These are phyloP conservation scores for Wallacemonas sp. DNA, from an alignment of 208 protist genomes.

Conservation along the genomic window DNA sequence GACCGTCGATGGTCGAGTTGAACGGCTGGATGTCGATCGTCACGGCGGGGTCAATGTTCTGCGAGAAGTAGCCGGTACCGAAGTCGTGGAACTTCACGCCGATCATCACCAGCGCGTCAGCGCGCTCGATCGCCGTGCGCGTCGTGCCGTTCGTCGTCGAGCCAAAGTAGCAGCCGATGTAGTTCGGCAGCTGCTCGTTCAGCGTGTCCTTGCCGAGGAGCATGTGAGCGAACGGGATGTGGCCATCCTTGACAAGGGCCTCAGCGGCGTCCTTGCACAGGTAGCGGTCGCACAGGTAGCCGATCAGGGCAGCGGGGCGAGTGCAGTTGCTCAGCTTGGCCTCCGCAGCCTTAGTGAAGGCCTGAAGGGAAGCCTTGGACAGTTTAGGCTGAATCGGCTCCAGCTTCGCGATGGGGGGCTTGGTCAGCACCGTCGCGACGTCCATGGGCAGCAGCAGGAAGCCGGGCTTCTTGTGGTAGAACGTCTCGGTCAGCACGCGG, in stretches of 20 bases:
- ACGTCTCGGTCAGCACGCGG: slow-evolving; percentile 25
- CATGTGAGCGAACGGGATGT: slow-evolving; percentile 39
- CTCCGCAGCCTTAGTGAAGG: slow-evolving; percentile 33
- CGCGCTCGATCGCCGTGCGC: slow-evolving; percentile 25
- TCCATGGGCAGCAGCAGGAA: slow-evolving; percentile 42
- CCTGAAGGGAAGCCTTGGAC: slow-evolving; percentile 12
- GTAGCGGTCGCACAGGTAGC: slow-evolving; percentile 50
- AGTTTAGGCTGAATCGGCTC: neutral
- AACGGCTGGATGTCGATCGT: slow-evolving; percentile 39
- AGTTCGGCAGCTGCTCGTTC: slow-evolving; percentile 47
- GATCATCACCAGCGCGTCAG: slow-evolving; percentile 29
- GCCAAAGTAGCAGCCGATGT: slow-evolving; percentile 42
- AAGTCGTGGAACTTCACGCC: slow-evolving; percentile 62
- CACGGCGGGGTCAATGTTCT: slow-evolving; percentile 20
- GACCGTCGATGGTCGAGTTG: slow-evolving; percentile 12
- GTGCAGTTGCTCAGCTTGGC: slow-evolving; percentile 26
- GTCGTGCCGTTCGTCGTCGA: slow-evolving; percentile 4
- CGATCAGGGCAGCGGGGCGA: slow-evolving; percentile 23
- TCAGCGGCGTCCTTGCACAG: slow-evolving; percentile 29
- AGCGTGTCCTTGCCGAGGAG: slow-evolving; percentile 48
- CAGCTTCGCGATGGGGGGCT: slow-evolving; percentile 22
- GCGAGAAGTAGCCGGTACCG: slow-evolving; percentile 49
- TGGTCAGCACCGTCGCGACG: slow-evolving; percentile 11
- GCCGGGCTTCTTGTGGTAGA: slow-evolving; percentile 34
- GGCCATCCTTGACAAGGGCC: slow-evolving; percentile 36